Percentiles rank a stretch among this genome's conserved stretches.
These are phyloP conservation scores for Excoecaria cochinchinensis DNA, from an alignment of 345 rosid species.

Conservation along the genomic window DNA sequence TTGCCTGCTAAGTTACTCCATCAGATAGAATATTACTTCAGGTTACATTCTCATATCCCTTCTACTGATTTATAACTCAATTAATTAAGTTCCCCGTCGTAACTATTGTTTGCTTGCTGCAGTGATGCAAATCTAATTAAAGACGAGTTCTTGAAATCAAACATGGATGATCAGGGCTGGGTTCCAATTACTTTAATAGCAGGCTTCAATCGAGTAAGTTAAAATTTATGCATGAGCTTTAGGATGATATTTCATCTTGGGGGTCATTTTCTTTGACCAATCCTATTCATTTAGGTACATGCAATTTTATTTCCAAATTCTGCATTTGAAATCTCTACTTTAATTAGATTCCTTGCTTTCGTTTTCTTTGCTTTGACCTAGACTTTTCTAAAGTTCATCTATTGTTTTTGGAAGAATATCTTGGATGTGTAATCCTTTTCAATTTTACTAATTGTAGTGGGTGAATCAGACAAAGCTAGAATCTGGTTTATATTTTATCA, in stretches of 20 bases:
- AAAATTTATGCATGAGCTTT: constrained; percentile 6
- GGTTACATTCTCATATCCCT: constrained; percentile 21
- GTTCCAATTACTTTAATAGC: constrained; percentile 52
- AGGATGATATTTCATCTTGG: background rate
- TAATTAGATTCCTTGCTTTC: background rate
- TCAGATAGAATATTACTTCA: constrained; percentile 72
- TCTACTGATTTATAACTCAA: background rate
- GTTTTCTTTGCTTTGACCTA: background rate
- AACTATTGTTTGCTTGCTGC: constrained; percentile 23
- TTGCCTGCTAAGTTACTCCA: constrained; percentile 34
- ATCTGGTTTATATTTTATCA: background rate
- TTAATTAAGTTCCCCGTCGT: background rate
- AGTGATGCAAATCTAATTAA: constrained; percentile 55
- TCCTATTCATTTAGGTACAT: background rate
- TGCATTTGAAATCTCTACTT: background rate
- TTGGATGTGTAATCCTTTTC: background rate
- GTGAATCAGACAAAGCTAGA: background rate
- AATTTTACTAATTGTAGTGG: background rate
- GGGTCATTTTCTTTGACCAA: background rate
- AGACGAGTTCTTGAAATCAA: constrained; percentile 49
- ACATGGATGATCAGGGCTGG: constrained; percentile 58
- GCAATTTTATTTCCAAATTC: background rate
- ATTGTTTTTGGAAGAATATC: background rate
- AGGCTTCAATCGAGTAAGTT: constrained; percentile 51
- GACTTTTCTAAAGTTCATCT: background rate